A percentile compares a stretch with the other conserved stretches of the same genome.
phyloP scores from a whole-genome alignment of 228 moss, liverwort and hornwort genomes.

The Sphagnum fallax region DNA sequence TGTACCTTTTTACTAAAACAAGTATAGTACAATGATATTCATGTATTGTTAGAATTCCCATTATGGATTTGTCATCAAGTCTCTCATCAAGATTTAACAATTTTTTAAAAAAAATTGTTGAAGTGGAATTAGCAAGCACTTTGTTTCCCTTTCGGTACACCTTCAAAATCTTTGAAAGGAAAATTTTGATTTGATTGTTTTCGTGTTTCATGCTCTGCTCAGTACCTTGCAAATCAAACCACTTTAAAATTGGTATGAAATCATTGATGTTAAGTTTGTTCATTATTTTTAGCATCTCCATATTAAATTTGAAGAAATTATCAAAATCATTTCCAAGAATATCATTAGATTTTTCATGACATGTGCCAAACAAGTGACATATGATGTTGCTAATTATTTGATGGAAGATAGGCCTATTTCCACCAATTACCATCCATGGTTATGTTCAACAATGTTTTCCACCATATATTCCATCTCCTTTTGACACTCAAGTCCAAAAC shows the following conservation, averaged over 20 bases:
- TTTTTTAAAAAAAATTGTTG: too few species aligned
- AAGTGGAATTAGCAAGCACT: too few species aligned
- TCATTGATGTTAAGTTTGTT: slow-evolving; percentile 37
- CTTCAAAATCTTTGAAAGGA: too few species aligned
- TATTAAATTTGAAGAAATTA: slow-evolving; percentile 16
- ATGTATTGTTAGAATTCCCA: too few species aligned
- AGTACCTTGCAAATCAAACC: slow-evolving; percentile 40
- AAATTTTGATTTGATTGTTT: too few species aligned
- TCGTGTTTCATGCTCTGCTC: slow-evolving; percentile 21
- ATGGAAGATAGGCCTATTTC: slow-evolving; percentile 21
- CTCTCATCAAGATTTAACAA: too few species aligned
- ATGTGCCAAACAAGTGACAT: slow-evolving; percentile 35
- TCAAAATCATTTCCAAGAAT: slow-evolving; percentile 15
- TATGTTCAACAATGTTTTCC: slow-evolving; percentile 8
- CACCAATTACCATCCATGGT: slow-evolving; percentile 12
- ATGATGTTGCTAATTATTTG: slow-evolving; percentile 37
- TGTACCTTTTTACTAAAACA: too few species aligned
- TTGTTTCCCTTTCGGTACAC: too few species aligned
- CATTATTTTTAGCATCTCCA: slow-evolving; percentile 25
- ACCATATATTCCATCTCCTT: slow-evolving; percentile 23
- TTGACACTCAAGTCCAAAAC: slow-evolving; percentile 8
- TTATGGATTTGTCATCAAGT: too few species aligned
- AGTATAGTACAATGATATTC: too few species aligned
- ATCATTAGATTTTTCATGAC: slow-evolving; percentile 23
- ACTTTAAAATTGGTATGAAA: slow-evolving; percentile 28